Evolutionary conservation across 1,139 yeast species (phyloP).

Genomic region (Candida sp.): DNA sequence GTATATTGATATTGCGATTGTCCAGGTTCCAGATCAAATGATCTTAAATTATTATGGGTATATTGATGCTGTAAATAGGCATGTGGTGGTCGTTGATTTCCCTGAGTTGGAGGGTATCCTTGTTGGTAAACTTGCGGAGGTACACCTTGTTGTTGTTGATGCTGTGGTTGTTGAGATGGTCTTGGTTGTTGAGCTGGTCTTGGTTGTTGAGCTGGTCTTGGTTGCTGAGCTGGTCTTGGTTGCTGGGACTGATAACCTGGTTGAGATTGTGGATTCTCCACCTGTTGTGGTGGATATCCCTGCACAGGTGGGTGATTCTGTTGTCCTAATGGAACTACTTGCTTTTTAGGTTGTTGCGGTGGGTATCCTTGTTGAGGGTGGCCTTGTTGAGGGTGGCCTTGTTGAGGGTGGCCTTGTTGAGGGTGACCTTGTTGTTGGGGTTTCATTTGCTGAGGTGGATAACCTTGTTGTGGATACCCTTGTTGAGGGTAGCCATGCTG

Average conservation of each 20-base stretch:
- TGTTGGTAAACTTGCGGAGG: conserved; percentile 5
- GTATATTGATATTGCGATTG: conserved; percentile 5
- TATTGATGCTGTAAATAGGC: conserved; percentile 4
- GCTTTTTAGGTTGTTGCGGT: conserved; percentile 6
- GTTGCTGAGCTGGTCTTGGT: conserved; percentile 4
- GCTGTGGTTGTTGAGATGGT: conserved; percentile 6
- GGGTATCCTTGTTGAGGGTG: conserved; percentile 6
- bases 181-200: conserved; percentile 6
- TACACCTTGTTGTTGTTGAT: conserved; percentile 9
- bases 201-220: conserved; percentile 6
- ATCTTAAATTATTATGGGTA: conserved; percentile 15
- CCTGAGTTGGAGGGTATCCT: conserved; percentile 3
- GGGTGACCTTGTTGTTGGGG: conserved; percentile 5
- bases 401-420: conserved; percentile 5
- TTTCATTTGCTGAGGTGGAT: conserved; percentile 8
- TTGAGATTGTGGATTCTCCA: conserved; percentile 5
- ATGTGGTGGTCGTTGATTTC: conserved; percentile 3
- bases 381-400: conserved; percentile 3
- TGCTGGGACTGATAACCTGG: conserved; percentile 5
- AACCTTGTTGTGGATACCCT: conserved; percentile 7
- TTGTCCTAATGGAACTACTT: conserved; percentile 12
- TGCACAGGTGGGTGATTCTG: conserved; percentile 8
- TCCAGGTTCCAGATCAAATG: conserved; percentile 1
- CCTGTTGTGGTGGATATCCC: conserved; percentile 8
- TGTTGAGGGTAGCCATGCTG: conserved; percentile 7